A percentile compares a stretch with the other conserved stretches of the same genome.
phyloP scores from a whole-genome alignment of 169 alveolate genomes.

The Eimeria tenella region DNA sequence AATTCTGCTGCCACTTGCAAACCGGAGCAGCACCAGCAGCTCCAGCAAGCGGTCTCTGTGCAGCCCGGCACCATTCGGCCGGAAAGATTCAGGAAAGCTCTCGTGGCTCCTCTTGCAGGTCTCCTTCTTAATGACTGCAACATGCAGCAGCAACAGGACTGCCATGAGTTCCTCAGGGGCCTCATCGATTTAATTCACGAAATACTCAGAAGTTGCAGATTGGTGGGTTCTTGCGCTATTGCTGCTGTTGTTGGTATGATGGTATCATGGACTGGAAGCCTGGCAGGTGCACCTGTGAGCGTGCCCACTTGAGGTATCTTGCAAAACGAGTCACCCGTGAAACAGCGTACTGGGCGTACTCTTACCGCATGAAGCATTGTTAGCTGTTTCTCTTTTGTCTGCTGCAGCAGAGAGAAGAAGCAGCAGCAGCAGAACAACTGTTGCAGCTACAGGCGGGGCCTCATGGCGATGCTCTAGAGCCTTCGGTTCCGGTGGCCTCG shows the following conservation, averaged over 20 bases:
- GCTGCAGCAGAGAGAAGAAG: conserved; percentile 66
- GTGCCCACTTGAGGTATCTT: too few species aligned
- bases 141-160: conserved; percentile 71
- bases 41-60: neutral
- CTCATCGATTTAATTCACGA: conserved; percentile 61
- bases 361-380: neutral
- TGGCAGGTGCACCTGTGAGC: too few species aligned
- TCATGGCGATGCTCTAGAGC: conserved; percentile 4
- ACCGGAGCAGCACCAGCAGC: conserved; percentile 18
- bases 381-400: neutral
- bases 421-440: conserved; percentile 65
- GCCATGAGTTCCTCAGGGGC: conserved; percentile 58
- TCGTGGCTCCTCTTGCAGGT: conserved; percentile 63
- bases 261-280: too few species aligned
- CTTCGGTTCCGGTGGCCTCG: neutral
- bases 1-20: conserved; percentile 34
- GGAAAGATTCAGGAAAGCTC: conserved; percentile 60
- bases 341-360: neutral
- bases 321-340: neutral
- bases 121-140: conserved; percentile 58
- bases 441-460: conserved; percentile 53
- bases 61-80: conserved; percentile 42
- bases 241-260: neutral
- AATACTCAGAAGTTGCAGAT: conserved; percentile 46
- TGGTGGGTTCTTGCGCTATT: conserved; percentile 13